These are phyloP conservation scores for Aureobasidium pullulans DNA, from an alignment of 2,329 filamentous ascomycete species.

Conservation along the genomic window DNA sequence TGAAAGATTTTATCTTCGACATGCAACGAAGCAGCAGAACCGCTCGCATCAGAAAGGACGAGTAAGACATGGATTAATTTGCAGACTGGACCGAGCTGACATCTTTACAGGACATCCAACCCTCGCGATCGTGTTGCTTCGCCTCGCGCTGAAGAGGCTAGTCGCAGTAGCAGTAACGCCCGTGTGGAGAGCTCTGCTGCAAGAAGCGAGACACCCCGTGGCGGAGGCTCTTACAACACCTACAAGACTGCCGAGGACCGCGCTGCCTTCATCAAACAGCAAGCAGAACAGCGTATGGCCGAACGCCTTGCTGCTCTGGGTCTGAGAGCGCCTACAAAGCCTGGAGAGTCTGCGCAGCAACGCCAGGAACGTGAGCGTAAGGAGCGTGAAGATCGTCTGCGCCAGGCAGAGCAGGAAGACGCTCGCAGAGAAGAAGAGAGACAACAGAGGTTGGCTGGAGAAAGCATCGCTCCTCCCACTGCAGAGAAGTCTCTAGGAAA, in stretches of 20 bases:
- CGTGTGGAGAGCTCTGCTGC: slow-evolving; percentile 26
- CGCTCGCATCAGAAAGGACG: slow-evolving; percentile 59
- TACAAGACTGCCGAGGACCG: slow-evolving; percentile 90
- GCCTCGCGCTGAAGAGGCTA: slow-evolving; percentile 20
- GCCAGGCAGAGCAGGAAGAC: slow-evolving; percentile 90
- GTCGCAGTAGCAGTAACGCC: slow-evolving; percentile 23
- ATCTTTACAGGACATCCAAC: background rate
- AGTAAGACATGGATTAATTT: slow-evolving; percentile 33
- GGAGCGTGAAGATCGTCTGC: slow-evolving; percentile 79
- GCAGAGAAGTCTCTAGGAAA: slow-evolving; percentile 35
- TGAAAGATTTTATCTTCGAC: slow-evolving; percentile 97
- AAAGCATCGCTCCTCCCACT: slow-evolving; percentile 57
- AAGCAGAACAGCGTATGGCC: slow-evolving; percentile 94
- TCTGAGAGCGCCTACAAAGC: slow-evolving; percentile 72
- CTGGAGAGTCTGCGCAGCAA: slow-evolving; percentile 72
- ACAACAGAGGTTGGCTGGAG: slow-evolving; percentile 73
- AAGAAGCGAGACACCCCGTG: slow-evolving; percentile 14
- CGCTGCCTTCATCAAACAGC: slow-evolving; percentile 92
- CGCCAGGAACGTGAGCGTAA: slow-evolving; percentile 79
- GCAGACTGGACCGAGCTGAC: background rate
- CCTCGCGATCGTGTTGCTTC: slow-evolving; percentile 12
- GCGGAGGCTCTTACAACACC: slow-evolving; percentile 55
- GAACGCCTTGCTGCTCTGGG: slow-evolving; percentile 90
- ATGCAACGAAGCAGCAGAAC: slow-evolving; percentile 79
- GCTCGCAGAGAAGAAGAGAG: slow-evolving; percentile 79